Evolutionary conservation across 2,329 filamentous ascomycete genomes (phyloP).

Genomic region (Exophiala alcalophila): DNA sequence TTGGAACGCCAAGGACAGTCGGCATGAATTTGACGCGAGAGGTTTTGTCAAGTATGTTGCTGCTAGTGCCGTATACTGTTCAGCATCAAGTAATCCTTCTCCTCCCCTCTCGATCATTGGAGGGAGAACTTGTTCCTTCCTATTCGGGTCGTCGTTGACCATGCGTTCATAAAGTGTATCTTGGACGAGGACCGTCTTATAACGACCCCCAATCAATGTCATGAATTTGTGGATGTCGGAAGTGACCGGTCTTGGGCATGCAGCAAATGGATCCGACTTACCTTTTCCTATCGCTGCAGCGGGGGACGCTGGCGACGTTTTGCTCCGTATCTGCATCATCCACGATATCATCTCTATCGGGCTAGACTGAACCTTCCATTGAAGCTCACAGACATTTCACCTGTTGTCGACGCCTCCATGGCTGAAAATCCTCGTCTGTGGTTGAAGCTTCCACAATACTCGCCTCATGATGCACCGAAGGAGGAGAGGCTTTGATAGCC

Average conservation of each 20-base stretch:
- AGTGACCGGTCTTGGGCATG: slow-evolving; percentile 9
- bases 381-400: slow-evolving; percentile 6
- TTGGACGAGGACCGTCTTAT: slow-evolving; percentile 8
- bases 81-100: slow-evolving; percentile 11
- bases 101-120: slow-evolving; percentile 3
- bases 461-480: too few species aligned
- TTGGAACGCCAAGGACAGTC: slow-evolving; percentile 10
- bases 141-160: slow-evolving; percentile 8
- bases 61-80: slow-evolving; percentile 14
- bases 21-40: slow-evolving; percentile 9
- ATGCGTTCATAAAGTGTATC: slow-evolving; percentile 9
- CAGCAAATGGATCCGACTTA: slow-evolving; percentile 16
- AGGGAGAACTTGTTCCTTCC: not conserved
- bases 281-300: slow-evolving; percentile 6
- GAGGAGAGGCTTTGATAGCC: too few species aligned
- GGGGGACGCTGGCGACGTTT: not conserved
- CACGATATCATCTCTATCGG: too few species aligned
- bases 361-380: too few species aligned
- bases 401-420: slow-evolving; percentile 15
- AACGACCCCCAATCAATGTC: slow-evolving; percentile 12
- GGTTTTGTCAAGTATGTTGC: slow-evolving; percentile 13
- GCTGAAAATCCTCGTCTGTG: slow-evolving; percentile 12
- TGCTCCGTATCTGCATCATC: not conserved
- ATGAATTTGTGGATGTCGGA: slow-evolving; percentile 13
- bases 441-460: too few species aligned